Conservation (phyloP, 805 yeast genomes). For the Spathaspora passalidarum region DNA sequence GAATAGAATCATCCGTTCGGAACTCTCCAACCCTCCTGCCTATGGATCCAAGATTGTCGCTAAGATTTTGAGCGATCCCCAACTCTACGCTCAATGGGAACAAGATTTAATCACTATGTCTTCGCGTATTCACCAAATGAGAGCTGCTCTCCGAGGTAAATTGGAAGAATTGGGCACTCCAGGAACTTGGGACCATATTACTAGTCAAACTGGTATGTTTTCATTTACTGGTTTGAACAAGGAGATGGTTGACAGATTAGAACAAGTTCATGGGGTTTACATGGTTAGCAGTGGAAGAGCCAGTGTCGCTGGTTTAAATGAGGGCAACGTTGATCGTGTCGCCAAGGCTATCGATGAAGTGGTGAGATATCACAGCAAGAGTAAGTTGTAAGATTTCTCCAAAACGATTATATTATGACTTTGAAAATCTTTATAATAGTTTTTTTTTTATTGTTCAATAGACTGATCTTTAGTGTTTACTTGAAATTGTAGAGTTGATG, state of each 20-base stretch:
- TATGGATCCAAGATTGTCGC: slow-evolving; percentile 93
- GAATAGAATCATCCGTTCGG: slow-evolving; percentile 72
- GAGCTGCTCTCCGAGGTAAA: slow-evolving; percentile 59
- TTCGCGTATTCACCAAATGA: slow-evolving; percentile 76
- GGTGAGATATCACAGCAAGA: slow-evolving; percentile 38
- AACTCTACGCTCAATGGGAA: slow-evolving; percentile 75
- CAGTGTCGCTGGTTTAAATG: slow-evolving; percentile 90
- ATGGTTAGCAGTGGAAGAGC: slow-evolving; percentile 83
- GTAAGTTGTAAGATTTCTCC: slow-evolving; percentile 17
- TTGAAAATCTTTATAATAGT: background rate
- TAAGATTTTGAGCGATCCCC: slow-evolving; percentile 64
- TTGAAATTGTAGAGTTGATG: too few relatives aligned
- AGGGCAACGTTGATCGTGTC: slow-evolving; percentile 69
- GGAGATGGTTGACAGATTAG: slow-evolving; percentile 75
- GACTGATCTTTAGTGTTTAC: too few relatives aligned
- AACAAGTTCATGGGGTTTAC: slow-evolving; percentile 76
- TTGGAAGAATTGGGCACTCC: slow-evolving; percentile 67
- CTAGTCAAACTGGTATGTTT: slow-evolving; percentile 92
- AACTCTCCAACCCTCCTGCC: slow-evolving; percentile 91
- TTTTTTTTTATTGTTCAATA: background rate
- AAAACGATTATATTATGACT: background rate
- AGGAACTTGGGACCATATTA: slow-evolving; percentile 91
- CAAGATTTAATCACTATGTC: slow-evolving; percentile 84
- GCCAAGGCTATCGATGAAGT: slow-evolving; percentile 83
- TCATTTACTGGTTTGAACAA: slow-evolving; percentile 85